Conservation (phyloP, 2,329 filamentous ascomycete species). For the Teratosphaeriaceae sp. region DNA sequence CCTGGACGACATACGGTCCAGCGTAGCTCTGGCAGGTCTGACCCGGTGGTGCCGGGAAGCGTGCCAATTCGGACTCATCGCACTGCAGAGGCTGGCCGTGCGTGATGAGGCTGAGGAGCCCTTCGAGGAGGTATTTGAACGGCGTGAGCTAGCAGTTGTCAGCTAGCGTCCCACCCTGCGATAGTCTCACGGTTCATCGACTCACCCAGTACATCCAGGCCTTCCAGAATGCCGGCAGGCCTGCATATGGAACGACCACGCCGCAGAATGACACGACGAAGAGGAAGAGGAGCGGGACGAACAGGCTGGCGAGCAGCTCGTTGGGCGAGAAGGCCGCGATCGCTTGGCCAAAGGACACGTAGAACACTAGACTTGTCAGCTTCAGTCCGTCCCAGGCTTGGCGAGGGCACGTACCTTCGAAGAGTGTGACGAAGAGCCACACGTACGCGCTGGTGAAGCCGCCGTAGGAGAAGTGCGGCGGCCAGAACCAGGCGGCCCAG, state of each 20-base stretch:
- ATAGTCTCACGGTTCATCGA: too few relatives aligned
- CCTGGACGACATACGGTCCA: constrained; percentile 48
- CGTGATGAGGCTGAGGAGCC: constrained; percentile 59
- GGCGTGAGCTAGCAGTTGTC: too few relatives aligned
- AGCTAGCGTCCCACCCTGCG: too few relatives aligned
- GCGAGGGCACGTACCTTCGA: constrained; percentile 39
- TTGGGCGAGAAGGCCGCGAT: constrained; percentile 59
- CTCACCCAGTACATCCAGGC: constrained; percentile 70
- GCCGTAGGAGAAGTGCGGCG: constrained; percentile 53
- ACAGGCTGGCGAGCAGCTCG: constrained; percentile 11
- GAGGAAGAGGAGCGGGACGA: constrained; percentile 74
- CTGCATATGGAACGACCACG: constrained; percentile 61
- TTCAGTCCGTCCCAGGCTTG: background rate
- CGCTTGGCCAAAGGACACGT: constrained; percentile 48
- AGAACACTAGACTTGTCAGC: constrained; percentile 53
- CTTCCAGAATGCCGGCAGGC: constrained; percentile 71
- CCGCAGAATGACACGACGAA: constrained; percentile 73
- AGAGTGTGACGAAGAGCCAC: constrained; percentile 69
- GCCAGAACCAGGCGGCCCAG: constrained; percentile 55
- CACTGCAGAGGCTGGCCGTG: constrained; percentile 40
- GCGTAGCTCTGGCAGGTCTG: constrained; percentile 62
- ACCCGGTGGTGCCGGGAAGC: constrained; percentile 58
- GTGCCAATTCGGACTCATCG: constrained; percentile 50
- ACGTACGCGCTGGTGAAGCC: constrained; percentile 53
- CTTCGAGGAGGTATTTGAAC: constrained; percentile 64